These are phyloP conservation scores for Ophiocordyceps unilateralis DNA, from an alignment of 2,329 filamentous ascomycete species.

Conservation along the genomic window DNA sequence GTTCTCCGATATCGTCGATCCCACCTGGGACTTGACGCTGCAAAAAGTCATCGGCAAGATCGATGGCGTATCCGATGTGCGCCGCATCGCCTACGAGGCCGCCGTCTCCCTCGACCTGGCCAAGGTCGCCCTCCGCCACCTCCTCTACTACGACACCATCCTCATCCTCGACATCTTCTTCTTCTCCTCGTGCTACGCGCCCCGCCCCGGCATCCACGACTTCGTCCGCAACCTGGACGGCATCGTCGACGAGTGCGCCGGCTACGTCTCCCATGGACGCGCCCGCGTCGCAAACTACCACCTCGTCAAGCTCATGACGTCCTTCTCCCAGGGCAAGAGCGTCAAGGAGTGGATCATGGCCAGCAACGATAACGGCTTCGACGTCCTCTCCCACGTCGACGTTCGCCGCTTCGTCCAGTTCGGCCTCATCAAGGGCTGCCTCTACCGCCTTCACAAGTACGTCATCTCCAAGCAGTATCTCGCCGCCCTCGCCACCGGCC, in stretches of 20 bases:
- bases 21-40: slow-evolving; percentile 60
- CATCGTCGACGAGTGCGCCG: slow-evolving; percentile 72
- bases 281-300: slow-evolving; percentile 37
- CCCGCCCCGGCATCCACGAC: slow-evolving; percentile 56
- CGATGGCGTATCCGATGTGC: slow-evolving; percentile 79
- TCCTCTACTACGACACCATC: slow-evolving; percentile 85
- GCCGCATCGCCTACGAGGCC: slow-evolving; percentile 68
- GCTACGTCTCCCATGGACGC: slow-evolving; percentile 51
- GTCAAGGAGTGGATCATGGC: slow-evolving; percentile 73
- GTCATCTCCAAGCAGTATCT: slow-evolving; percentile 53
- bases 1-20: slow-evolving; percentile 43
- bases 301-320: slow-evolving; percentile 70
- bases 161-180: slow-evolving; percentile 89
- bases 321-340: slow-evolving; percentile 67
- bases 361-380: slow-evolving; percentile 47
- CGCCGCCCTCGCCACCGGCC: slow-evolving; percentile 35
- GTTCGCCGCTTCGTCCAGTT: slow-evolving; percentile 87
- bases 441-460: slow-evolving; percentile 89
- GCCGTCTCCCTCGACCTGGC: slow-evolving; percentile 78
- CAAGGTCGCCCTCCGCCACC: slow-evolving; percentile 69
- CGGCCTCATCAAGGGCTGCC: slow-evolving; percentile 82
- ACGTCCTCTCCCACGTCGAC: slow-evolving; percentile 61
- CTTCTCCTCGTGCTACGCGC: slow-evolving; percentile 81
- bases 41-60: slow-evolving; percentile 69
- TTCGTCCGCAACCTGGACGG: slow-evolving; percentile 60